Base-by-base conservation (phyloP, 257 asterid genomes). In the Phtheirospermum japonicum region DNA sequence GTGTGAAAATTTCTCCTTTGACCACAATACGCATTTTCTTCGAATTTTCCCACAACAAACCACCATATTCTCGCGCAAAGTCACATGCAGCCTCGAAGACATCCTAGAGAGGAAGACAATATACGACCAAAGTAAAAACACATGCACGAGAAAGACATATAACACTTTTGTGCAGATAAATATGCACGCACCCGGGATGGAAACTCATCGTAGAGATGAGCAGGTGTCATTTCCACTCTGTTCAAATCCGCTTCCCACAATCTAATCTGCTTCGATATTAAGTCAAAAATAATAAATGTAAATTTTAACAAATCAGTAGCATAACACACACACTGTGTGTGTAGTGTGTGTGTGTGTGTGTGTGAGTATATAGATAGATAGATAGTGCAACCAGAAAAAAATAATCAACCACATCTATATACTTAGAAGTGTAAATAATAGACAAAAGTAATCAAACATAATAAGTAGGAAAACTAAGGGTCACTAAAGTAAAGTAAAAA, bases 221-320 rank as follows among this genome's bases (percentile, higher is more conserved):
- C 81, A 20, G 95, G 90, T 0, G 66, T 59, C 75, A 80, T 73
- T 72, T 86, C 97, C 57, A 92, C 86, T 81, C 99, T 89, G 71
- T 92, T 86, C 80, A 92, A 66, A 75, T 89, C 99, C 4, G 97
- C 75, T 82, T 92, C 97, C 99, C 97, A 89, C 81, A 92, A 68
- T 72, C 94, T 83, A 63, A 92, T 82, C 99, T 92, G 93, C 20
- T 63, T 36, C 23, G 45, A 20, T 10, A 64, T 32, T 26, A 18
- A 19, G 19, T 12, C 0, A 11, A 12, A 55, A 55, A 0, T 5
- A 28, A 30, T 14, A 42, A 42, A 42, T 42, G 28, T 23, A 1
- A 23, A 23, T 23, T n/a, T n/a, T n/a, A n/a, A n/a, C n/a, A n/a
- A n/a, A n/a, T n/a, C n/a, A n/a, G n/a, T n/a, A n/a, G n/a, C n/a